Evolutionary conservation across 73 alveolate species (phyloP), one percentile per base, ranked within the genome.

Genomic region (Stentor roeselii): DNA sequence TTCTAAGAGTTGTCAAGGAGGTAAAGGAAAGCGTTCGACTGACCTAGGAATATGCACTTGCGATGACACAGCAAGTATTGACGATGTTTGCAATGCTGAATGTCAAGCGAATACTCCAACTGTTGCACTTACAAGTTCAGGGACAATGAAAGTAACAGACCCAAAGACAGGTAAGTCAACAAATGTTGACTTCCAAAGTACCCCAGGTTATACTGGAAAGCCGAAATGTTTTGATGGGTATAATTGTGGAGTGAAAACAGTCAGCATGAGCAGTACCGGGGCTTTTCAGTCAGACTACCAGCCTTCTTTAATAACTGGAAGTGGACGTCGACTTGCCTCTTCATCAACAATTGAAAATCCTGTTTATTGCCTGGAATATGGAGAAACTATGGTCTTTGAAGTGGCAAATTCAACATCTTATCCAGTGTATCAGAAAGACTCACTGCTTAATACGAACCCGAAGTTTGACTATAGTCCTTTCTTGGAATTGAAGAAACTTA

Each of bases 401-500:
- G 86, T 83, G 21, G 15, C 82, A 3, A 50, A 75, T 37, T 42
- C 27, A 58, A 58, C 59, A 21, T 38, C 76, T 6, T 90, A 90
- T 78, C 96, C 96, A 67, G 89, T 60, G 38, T 90, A 87, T 78
- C 74, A 38, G 6, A 83, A 84, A 42, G 88, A 87, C 78, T 83
- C 91, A 11, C 50, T 90, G 0, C 82, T 90, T 3, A 90, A 90
- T 80, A 90, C 93, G 39, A 87, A 86, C 58, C 21, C 78, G 3
- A 67, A 75, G 82, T 90, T 90, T 75, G 95, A 90, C 86, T 90
- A 87, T 59, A 86, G 91, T 15, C 85, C 86, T n/a, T 90, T 90
- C 74, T 58, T 58, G 27, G 74, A 58, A 31, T 31, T 58, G 15
- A 31, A 58, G 27, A n/a, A 58, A 58, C 35, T 58, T 21, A 58